phyloP scores from a whole-genome alignment of 495 filamentous ascomycete genomes.

The Talaromyces trachyspermus region DNA sequence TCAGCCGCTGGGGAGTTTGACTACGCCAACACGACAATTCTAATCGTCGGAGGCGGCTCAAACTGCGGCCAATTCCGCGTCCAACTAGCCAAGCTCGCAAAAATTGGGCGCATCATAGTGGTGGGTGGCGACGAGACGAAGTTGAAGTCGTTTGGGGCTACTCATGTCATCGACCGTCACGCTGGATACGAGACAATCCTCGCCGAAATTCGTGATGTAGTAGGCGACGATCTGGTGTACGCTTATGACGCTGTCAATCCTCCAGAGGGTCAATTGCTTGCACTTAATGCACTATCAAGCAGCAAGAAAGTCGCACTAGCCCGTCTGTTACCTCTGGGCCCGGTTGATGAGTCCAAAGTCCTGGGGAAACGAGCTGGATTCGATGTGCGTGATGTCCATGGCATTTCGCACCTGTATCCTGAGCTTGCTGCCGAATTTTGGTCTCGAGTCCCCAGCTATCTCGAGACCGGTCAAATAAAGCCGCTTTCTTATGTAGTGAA shows the following conservation, averaged over 20 bases:
- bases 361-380: slow-evolving; percentile 18
- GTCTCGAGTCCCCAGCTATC: slow-evolving; percentile 14
- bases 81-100: slow-evolving; percentile 20
- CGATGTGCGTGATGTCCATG: slow-evolving; percentile 10
- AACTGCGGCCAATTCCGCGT: slow-evolving; percentile 23
- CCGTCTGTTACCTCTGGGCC: slow-evolving; percentile 9
- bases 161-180: slow-evolving; percentile 26
- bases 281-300: slow-evolving; percentile 20
- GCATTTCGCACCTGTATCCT: slow-evolving; percentile 1
- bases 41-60: slow-evolving; percentile 26
- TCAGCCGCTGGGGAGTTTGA: slow-evolving; percentile 14
- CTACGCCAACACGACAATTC: slow-evolving; percentile 14
- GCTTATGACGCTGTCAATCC: slow-evolving; percentile 21
- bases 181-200: slow-evolving; percentile 14
- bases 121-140: slow-evolving; percentile 7
- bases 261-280: slow-evolving; percentile 13
- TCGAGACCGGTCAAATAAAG: slow-evolving; percentile 17
- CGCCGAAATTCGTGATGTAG: slow-evolving; percentile 17
- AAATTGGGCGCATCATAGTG: slow-evolving; percentile 21
- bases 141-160: slow-evolving; percentile 20
- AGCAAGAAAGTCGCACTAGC: slow-evolving; percentile 21
- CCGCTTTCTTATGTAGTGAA: slow-evolving; percentile 10
- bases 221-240: slow-evolving; percentile 26
- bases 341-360: slow-evolving; percentile 12
- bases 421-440: slow-evolving; percentile 12